Conservation (phyloP, 768 basidiomycete species). For the Leccinum pellstonianum region DNA sequence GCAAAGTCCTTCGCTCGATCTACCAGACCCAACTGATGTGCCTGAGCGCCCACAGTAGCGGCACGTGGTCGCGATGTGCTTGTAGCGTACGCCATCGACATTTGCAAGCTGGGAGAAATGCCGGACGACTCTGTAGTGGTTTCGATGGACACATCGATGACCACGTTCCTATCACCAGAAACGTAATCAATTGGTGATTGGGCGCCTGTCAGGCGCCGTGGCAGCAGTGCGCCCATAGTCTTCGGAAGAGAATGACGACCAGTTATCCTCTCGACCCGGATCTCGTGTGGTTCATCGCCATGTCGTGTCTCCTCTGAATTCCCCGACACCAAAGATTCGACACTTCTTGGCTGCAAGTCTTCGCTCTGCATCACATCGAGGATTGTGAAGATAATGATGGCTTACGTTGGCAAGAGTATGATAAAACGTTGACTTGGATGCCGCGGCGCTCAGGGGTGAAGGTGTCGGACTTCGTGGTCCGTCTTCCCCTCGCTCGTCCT, state of each 20-base stretch:
- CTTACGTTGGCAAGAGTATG: conserved; percentile 45
- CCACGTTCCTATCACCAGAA: conserved; percentile 31
- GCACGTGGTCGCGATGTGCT: conserved; percentile 35
- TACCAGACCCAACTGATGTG: conserved; percentile 31
- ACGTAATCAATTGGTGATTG: conserved; percentile 39
- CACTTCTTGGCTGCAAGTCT: conserved; percentile 41
- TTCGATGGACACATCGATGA: conserved; percentile 50
- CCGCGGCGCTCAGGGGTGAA: conserved; percentile 39
- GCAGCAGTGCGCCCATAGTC: conserved; percentile 41
- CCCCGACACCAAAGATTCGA: conserved; percentile 44
- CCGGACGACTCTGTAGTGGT: conserved; percentile 31
- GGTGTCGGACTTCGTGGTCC: conserved; percentile 22
- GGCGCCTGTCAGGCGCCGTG: conserved; percentile 46
- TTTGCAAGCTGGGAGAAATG: neutral
- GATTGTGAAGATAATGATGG: neutral
- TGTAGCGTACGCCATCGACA: conserved; percentile 23
- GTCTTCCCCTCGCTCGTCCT: conserved; percentile 24
- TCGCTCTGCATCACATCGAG: conserved; percentile 11
- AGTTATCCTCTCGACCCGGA: conserved; percentile 47
- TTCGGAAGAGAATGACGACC: conserved; percentile 43
- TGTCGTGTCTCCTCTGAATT: conserved; percentile 33
- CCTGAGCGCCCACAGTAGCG: conserved; percentile 33
- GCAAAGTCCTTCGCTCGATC: conserved; percentile 41
- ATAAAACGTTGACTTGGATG: conserved; percentile 48
- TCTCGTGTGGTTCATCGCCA: conserved; percentile 47